Base-by-base conservation (phyloP, 441 rosid genomes). In the Lepidium campestre region DNA sequence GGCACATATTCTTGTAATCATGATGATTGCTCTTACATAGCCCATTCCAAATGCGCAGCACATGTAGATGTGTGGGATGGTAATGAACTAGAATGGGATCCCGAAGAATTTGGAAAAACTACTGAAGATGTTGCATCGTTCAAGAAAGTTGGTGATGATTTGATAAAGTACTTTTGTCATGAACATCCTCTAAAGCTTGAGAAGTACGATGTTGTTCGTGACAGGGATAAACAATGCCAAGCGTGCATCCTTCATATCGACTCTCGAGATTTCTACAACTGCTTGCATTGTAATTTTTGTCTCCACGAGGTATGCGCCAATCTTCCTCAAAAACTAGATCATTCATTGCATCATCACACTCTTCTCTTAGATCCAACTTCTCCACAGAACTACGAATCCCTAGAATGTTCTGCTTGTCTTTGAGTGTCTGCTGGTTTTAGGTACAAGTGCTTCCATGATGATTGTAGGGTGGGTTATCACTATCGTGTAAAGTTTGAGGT, bases 301-400 rank as follows among this genome's bases (percentile, higher is more conserved):
- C 71, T 74, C 3, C 77, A 62, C n/a, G 56, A 67, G 34, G 42
- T 34, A 29, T 73, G 69, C 9, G 66, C 61, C 2, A 44, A 62
- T 29, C 37, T 73, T 31, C 63, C 68, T 13, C 47, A 11, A 4
- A 62, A 54, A 18, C 6, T 27, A 9, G 36, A 14, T 17, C n/a
- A 64, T 10, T 31, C 46, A 18, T 31, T 61, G 18, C 54, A 31
- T 5, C 12, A 0, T 5, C 65, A 62, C 10, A 13, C 65, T 25
- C 52, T 58, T 11, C 7, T 11, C n/a, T 31, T 70, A 11, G 63
- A 58, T 3, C 7, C 47, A 1, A 3, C 2, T 39, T 11, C 46
- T 39, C 5, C 14, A 22, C 7, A 1, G 0, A 5, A 22, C 0
- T 23, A 8, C 18, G 0, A 3, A 1, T 8, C 6, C 47, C 4